Conservation (phyloP, 352 stramenopile species). For the Globisporangium ultimum region DNA sequence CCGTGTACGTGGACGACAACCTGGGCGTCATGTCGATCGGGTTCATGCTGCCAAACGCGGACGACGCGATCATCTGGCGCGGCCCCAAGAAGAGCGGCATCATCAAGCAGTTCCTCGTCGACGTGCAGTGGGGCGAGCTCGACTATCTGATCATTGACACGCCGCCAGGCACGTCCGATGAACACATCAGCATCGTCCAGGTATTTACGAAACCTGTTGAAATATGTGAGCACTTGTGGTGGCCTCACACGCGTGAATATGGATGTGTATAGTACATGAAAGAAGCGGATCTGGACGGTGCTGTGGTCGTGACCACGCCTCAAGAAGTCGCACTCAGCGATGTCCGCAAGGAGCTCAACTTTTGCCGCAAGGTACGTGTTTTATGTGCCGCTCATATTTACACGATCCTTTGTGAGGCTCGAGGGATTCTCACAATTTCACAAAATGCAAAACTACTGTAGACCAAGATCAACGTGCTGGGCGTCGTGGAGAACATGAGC, state of each 20-base stretch:
- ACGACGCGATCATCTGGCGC: slow-evolving; percentile 99
- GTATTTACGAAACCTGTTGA: slow-evolving; percentile 13
- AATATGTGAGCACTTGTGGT: background rate
- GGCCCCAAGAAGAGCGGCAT: slow-evolving; percentile 99
- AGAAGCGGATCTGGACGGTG: slow-evolving; percentile 92
- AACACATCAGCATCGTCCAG: slow-evolving; percentile 99
- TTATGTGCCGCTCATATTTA: background rate
- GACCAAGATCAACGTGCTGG: slow-evolving; percentile 80
- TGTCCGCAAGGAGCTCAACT: slow-evolving; percentile 99
- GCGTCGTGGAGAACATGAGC: slow-evolving; percentile 99
- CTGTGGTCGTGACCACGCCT: slow-evolving; percentile 98
- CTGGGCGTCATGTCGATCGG: slow-evolving; percentile 99
- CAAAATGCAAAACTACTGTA: background rate
- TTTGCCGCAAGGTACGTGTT: slow-evolving; percentile 94
- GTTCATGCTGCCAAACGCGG: slow-evolving; percentile 97
- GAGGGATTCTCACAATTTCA: background rate
- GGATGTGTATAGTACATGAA: slow-evolving; percentile 94
- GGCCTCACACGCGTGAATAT: background rate
- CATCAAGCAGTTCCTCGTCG: slow-evolving; percentile 99
- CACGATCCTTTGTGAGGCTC: background rate
- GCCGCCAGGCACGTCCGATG: slow-evolving; percentile 98
- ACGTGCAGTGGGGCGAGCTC: slow-evolving; percentile 99
- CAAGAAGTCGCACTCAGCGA: slow-evolving; percentile 99
- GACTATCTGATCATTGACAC: slow-evolving; percentile 99
- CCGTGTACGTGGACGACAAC: slow-evolving; percentile 98